Conservation (phyloP, 2,329 filamentous ascomycete species). For the Neonectria sp. region DNA sequence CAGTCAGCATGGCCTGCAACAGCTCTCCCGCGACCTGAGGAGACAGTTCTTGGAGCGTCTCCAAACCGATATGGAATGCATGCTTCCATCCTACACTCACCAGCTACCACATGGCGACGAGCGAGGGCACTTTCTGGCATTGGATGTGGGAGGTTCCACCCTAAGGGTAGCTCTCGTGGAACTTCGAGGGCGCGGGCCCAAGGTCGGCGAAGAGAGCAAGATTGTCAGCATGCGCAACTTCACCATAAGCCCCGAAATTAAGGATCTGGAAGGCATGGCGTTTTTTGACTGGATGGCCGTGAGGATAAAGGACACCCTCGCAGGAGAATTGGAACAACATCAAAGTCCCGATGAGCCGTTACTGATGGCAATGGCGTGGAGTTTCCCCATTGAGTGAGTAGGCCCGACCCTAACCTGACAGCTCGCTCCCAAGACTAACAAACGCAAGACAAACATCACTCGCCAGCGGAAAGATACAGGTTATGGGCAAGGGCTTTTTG, state of each 20-base stretch:
- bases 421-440: slow-evolving; percentile 41
- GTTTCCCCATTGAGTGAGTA: slow-evolving; percentile 78
- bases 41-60: slow-evolving; percentile 69
- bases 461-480: slow-evolving; percentile 70
- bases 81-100: slow-evolving; percentile 78
- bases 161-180: slow-evolving; percentile 76
- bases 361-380: slow-evolving; percentile 76
- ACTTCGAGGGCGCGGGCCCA: slow-evolving; percentile 63
- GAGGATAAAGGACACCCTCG: slow-evolving; percentile 70
- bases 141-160: slow-evolving; percentile 80
- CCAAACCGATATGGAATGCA: slow-evolving; percentile 68
- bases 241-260: slow-evolving; percentile 70
- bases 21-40: slow-evolving; percentile 66
- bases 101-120: slow-evolving; percentile 74
- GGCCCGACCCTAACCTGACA: slow-evolving; percentile 6
- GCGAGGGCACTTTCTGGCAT: slow-evolving; percentile 71
- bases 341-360: slow-evolving; percentile 61
- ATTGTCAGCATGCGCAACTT: slow-evolving; percentile 71
- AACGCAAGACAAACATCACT: slow-evolving; percentile 73
- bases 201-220: slow-evolving; percentile 58
- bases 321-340: slow-evolving; percentile 57
- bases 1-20: slow-evolving; percentile 60
- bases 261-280: slow-evolving; percentile 68
- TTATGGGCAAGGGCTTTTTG: slow-evolving; percentile 77
- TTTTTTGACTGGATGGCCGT: slow-evolving; percentile 81